Evolutionary conservation across 331 rosid genomes (phyloP), one percentile per base, ranked within the genome.

Genomic region (Telfairia occidentalis): DNA sequence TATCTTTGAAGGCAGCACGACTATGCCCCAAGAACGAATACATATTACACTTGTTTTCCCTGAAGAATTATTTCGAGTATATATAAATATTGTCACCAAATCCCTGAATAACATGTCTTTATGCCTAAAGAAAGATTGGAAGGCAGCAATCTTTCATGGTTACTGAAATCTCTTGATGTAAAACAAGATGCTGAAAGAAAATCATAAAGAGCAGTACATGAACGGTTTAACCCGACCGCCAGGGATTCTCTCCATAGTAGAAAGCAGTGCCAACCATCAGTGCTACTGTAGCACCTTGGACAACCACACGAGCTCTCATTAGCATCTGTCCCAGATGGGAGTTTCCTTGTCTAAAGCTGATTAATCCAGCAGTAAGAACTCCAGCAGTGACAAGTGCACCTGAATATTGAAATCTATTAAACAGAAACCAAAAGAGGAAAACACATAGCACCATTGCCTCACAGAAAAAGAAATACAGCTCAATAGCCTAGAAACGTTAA

Each of bases 301-400:
- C 92, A 46, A 88, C 92, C 71, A 93, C 98, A 71, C 98, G 98
- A 78, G 95, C 97, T 84, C 98, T 88, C 98, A 93, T 93, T 76
- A 93, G 82, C 87, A 77, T 80, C 91, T 93, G 98, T 28, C 98
- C 98, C 81, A 93, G 69, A 42, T 87, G 87, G 74, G 98, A 93
- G 81, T 93, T 93, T 12, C 98, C 98, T 83, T 43, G 87, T 78
- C 92, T 83, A 83, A 93, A 93, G 78, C 98, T 93, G 67, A 93
- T 86, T 54, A 93, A 84, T 74, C 98, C 97, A 13, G 98, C 98
- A 0, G 98, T 93, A 49, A 93, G 84, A 74, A 93, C 97, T 3
- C 97, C 97, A 13, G 98, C 97, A 35, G 98, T 93, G 61, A 87
- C 46, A 65, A 93, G 69, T 0, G 98, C 98, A 78, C 98, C 98